These are phyloP conservation scores for Kazachstania kunashirensis DNA, from an alignment of 805 yeast species.

Conservation along the genomic window DNA sequence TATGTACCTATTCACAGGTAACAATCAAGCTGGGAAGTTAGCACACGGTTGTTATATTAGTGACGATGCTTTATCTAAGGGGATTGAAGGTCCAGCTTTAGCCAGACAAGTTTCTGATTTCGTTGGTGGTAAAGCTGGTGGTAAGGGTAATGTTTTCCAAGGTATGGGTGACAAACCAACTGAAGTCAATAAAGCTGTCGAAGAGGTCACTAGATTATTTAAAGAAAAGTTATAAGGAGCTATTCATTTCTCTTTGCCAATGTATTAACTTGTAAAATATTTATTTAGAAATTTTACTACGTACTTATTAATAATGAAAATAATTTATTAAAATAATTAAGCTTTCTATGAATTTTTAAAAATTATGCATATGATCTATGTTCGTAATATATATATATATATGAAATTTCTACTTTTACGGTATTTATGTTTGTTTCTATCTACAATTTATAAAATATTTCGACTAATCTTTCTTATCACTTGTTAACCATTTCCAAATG, in stretches of 20 bases:
- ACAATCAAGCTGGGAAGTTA: slow-evolving; percentile 52
- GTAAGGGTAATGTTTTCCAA: slow-evolving; percentile 92
- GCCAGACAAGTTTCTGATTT: slow-evolving; percentile 59
- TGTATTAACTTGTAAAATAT: too few relatives aligned
- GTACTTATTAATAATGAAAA: too few relatives aligned
- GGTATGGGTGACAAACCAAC: slow-evolving; percentile 86
- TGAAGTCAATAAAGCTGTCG: slow-evolving; percentile 65
- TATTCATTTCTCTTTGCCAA: too few relatives aligned
- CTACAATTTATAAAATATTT: background rate
- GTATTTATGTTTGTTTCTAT: too few relatives aligned
- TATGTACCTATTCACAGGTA: slow-evolving; percentile 71
- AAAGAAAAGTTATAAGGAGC: slow-evolving; percentile 45
- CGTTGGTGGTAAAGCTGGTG: slow-evolving; percentile 98
- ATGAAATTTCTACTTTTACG: background rate
- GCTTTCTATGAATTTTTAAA: too few relatives aligned
- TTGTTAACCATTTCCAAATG: slow-evolving; percentile 48
- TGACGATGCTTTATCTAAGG: slow-evolving; percentile 55
- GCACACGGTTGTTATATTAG: slow-evolving; percentile 94
- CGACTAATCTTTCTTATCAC: slow-evolving; percentile 29
- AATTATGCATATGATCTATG: too few relatives aligned
- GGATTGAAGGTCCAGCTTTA: slow-evolving; percentile 65
- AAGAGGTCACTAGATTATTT: slow-evolving; percentile 53
- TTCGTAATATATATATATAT: too few relatives aligned
- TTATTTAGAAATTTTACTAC: too few relatives aligned
- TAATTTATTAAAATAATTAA: too few relatives aligned